phyloP scores from a whole-genome alignment of 2,329 filamentous ascomycete genomes.

The Emmonsiellopsis sp. region DNA sequence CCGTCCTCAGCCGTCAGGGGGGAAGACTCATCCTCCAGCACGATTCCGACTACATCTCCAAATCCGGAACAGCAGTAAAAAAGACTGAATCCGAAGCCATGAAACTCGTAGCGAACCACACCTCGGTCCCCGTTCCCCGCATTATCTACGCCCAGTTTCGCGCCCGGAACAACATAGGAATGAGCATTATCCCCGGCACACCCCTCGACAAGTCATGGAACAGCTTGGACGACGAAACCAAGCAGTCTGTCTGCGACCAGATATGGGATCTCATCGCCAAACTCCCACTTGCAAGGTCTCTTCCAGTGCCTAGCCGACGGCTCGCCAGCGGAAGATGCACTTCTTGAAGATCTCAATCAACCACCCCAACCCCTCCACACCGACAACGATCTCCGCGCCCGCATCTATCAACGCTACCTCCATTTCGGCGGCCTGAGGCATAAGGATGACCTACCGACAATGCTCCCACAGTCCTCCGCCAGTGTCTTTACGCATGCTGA shows the following conservation, averaged over 20 bases:
- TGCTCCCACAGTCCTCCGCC: conserved; percentile 17
- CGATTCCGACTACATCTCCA: conserved; percentile 6
- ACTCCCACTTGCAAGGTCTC: conserved; percentile 10
- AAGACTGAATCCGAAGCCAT: conserved; percentile 5
- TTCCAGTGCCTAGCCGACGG: conserved; percentile 19
- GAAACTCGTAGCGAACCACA: conserved; percentile 10
- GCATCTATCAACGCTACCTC: conserved; percentile 19
- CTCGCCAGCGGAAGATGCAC: conserved; percentile 13
- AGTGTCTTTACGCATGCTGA: conserved; percentile 25
- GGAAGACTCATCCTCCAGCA: conserved; percentile 6
- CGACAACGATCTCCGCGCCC: conserved; percentile 15
- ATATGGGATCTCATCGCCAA: conserved; percentile 16
- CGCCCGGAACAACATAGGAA: conserved; percentile 8
- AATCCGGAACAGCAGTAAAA: conserved; percentile 2
- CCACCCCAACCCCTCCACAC: conserved; percentile 13
- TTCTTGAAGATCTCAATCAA: conserved; percentile 17
- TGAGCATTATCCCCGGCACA: conserved; percentile 12
- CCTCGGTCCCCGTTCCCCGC: conserved; percentile 14
- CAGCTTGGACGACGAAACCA: conserved; percentile 12
- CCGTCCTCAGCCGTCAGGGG: conserved; percentile 6
- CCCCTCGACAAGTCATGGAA: conserved; percentile 13
- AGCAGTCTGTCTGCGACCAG: conserved; percentile 16
- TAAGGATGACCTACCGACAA: conserved; percentile 14
- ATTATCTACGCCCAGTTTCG: conserved; percentile 6
- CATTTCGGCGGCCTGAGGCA: conserved; percentile 15